These are phyloP conservation scores for Ceratocystis diversiconidia DNA, from an alignment of 2,329 filamentous ascomycete genomes.

Conservation along the genomic window DNA sequence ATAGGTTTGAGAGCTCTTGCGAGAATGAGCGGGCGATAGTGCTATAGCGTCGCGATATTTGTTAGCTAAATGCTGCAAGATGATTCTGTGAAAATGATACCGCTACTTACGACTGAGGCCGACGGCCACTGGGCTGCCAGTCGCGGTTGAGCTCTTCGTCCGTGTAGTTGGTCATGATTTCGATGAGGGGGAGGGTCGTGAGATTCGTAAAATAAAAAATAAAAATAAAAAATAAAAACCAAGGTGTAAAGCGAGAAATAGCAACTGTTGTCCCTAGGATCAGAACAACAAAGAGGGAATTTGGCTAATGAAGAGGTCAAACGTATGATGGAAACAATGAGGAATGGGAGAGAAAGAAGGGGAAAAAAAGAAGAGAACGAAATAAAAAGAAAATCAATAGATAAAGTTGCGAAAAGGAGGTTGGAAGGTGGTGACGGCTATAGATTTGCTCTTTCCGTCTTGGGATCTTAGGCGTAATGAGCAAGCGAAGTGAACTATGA, in stretches of 20 bases:
- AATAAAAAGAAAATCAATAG: not conserved
- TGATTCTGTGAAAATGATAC: not conserved
- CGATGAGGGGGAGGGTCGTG: conserved; percentile 7
- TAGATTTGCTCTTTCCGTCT: conserved; percentile 1
- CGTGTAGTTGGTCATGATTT: conserved; percentile 28
- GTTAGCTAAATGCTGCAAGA: conserved; percentile 6
- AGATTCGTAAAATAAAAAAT: not conserved
- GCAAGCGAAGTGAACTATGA: not conserved
- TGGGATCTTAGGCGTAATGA: conserved; percentile 3
- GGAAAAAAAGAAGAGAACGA: not conserved
- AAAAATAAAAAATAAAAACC: not conserved
- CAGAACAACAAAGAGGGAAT: not conserved
- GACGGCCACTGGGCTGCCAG: conserved; percentile 64
- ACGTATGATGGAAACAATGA: not conserved
- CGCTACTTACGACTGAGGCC: conserved; percentile 66
- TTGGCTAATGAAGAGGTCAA: conserved; percentile 2
- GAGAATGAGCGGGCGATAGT: conserved; percentile 82
- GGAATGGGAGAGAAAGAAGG: not conserved
- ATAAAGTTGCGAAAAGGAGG: conserved; percentile 5
- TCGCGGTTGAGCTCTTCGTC: conserved; percentile 60
- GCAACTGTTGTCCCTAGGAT: not conserved
- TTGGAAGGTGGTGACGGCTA: conserved; percentile 7
- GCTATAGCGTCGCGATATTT: conserved; percentile 31
- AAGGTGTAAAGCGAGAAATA: not conserved
- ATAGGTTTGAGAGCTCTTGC: conserved; percentile 71